Evolutionary conservation across 2,329 filamentous ascomycete genomes (phyloP).

Genomic region (Botrytis aclada): DNA sequence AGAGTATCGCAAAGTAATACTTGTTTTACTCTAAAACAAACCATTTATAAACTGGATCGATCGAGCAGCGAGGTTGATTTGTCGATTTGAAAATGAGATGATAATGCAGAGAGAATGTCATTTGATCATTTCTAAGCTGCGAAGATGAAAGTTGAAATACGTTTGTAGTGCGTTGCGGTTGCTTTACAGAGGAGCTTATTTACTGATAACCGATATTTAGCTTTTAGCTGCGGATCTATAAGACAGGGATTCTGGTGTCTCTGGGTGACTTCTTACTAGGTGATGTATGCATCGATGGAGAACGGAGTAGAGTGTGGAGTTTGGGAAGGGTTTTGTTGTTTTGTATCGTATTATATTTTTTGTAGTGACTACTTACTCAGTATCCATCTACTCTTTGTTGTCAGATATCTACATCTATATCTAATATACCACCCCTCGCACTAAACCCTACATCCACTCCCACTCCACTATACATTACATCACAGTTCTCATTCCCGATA

Average conservation of each 20-base stretch:
- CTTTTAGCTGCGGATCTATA: not conserved
- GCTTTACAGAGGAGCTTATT: too few species aligned
- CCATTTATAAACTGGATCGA: too few species aligned
- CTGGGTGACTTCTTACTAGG: rapidly evolving
- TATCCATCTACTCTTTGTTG: not conserved
- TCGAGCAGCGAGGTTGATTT: not conserved
- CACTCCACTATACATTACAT: too few species aligned
- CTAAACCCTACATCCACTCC: not conserved
- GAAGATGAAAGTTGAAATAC: not conserved
- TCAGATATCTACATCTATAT: too few species aligned
- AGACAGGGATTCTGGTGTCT: not conserved
- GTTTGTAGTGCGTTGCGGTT: not conserved
- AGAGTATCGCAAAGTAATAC: not conserved
- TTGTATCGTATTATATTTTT: not conserved
- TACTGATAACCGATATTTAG: too few species aligned
- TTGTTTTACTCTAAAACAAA: not conserved
- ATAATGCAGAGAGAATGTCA: not conserved
- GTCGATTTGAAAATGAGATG: not conserved
- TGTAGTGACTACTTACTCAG: not conserved
- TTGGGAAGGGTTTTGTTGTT: not conserved
- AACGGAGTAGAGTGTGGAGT: not conserved
- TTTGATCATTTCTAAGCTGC: not conserved
- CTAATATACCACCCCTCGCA: not conserved
- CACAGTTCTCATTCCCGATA: not conserved
- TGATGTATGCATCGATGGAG: not conserved